These are phyloP conservation scores for Galerina marginata DNA, from an alignment of 768 basidiomycete genomes.

Conservation along the genomic window DNA sequence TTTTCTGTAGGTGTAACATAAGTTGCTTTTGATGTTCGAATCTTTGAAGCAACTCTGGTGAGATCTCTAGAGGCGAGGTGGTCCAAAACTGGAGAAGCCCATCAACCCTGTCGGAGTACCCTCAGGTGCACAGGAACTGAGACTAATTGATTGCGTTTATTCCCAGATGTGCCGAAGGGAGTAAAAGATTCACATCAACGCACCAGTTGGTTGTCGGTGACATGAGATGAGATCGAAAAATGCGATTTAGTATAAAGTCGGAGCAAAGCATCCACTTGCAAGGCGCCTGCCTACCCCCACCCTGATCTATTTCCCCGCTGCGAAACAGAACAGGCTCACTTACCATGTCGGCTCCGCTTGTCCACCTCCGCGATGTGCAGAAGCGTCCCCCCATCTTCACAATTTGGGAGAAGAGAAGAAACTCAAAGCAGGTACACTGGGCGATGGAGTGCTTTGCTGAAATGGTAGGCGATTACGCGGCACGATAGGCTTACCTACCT, in stretches of 20 bases:
- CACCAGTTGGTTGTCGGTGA: neutral
- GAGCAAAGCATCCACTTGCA: neutral
- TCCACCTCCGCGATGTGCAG: slow-evolving; percentile 49
- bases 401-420: slow-evolving; percentile 56
- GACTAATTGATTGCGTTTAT: neutral
- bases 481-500: neutral
- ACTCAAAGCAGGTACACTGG: slow-evolving; percentile 52
- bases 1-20: neutral
- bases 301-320: neutral
- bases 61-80: neutral
- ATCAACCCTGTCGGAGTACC: neutral
- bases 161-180: slow-evolving; percentile 15
- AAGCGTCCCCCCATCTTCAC: slow-evolving; percentile 44
- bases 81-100: neutral
- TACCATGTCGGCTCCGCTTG: slow-evolving; percentile 27
- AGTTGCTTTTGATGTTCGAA: neutral
- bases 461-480: slow-evolving; percentile 40
- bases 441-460: slow-evolving; percentile 67
- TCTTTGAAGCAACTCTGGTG: too few species aligned
- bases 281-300: neutral
- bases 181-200: slow-evolving; percentile 21
- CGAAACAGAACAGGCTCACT: slow-evolving; percentile 5
- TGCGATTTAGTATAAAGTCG: neutral
- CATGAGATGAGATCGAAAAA: slow-evolving; percentile 2
- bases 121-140: slow-evolving; percentile 9